These are phyloP conservation scores for Paraphaeosphaeria minitans DNA, from an alignment of 2,329 filamentous ascomycete genomes.

Conservation along the genomic window DNA sequence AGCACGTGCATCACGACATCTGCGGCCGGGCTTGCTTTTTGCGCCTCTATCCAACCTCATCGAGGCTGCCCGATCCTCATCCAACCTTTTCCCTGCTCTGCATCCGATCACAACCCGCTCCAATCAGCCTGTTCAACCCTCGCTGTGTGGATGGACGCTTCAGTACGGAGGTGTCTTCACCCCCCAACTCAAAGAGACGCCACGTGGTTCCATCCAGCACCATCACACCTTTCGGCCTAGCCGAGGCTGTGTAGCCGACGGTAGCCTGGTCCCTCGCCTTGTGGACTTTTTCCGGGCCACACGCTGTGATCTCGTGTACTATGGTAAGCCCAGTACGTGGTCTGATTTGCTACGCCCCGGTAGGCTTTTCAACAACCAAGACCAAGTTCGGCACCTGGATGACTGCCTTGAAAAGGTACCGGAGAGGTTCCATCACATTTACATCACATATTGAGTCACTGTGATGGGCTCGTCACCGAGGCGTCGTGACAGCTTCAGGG, in stretches of 20 bases:
- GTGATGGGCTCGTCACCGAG: slow-evolving; percentile 16
- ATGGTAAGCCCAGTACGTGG: not conserved
- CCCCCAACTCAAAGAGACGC: slow-evolving; percentile 15
- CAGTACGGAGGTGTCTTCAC: slow-evolving; percentile 9
- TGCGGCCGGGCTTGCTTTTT: slow-evolving; percentile 8
- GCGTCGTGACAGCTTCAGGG: slow-evolving; percentile 1
- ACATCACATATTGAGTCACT: slow-evolving; percentile 18
- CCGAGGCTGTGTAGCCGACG: slow-evolving; percentile 24
- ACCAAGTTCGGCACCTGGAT: slow-evolving; percentile 8
- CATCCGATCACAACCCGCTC: not conserved
- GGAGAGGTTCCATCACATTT: slow-evolving; percentile 11
- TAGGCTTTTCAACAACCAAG: slow-evolving; percentile 6
- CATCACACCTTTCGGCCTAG: slow-evolving; percentile 11
- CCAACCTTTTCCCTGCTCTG: not conserved
- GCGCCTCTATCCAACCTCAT: slow-evolving; percentile 10
- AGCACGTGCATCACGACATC: slow-evolving; percentile 11
- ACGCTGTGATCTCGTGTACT: slow-evolving; percentile 10
- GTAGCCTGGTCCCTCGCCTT: slow-evolving; percentile 20
- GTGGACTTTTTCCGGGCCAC: slow-evolving; percentile 2
- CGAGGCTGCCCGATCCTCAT: slow-evolving; percentile 7
- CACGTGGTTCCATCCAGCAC: slow-evolving; percentile 32
- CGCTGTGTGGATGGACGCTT: not conserved
- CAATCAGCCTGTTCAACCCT: not conserved
- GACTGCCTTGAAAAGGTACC: slow-evolving; percentile 1
- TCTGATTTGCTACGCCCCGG: slow-evolving; percentile 10